phyloP scores from a whole-genome alignment of 2,329 filamentous ascomycete genomes.

The Hymenotorrendiella dingleyae region DNA sequence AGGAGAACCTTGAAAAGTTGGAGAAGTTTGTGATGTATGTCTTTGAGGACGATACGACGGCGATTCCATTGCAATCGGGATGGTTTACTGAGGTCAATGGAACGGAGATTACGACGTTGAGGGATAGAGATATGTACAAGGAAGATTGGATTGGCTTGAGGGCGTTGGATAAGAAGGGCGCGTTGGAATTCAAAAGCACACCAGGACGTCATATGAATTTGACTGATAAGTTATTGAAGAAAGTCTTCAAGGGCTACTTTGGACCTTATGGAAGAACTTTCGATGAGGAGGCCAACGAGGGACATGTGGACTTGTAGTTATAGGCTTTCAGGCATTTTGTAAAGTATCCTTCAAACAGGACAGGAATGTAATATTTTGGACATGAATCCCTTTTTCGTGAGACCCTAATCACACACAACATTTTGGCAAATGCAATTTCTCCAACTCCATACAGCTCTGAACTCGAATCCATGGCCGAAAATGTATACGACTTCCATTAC shows the following conservation, averaged over 20 bases:
- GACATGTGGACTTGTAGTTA: too few species aligned
- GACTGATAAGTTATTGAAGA: slow-evolving; percentile 54
- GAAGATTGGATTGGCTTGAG: slow-evolving; percentile 93
- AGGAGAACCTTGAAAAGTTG: slow-evolving; percentile 60
- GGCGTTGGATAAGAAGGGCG: slow-evolving; percentile 70
- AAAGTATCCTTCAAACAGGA: too few species aligned
- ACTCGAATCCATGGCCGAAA: background rate
- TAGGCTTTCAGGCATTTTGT: too few species aligned
- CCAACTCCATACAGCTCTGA: too few species aligned
- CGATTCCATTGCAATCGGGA: slow-evolving; percentile 81
- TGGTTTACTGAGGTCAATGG: slow-evolving; percentile 88
- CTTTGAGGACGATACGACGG: slow-evolving; percentile 80
- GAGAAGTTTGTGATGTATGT: slow-evolving; percentile 83
- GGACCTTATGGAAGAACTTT: slow-evolving; percentile 27
- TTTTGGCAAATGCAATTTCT: background rate
- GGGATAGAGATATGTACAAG: slow-evolving; percentile 66
- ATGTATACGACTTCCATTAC: background rate
- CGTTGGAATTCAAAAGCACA: slow-evolving; percentile 66
- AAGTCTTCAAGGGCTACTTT: slow-evolving; percentile 38
- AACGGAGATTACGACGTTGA: slow-evolving; percentile 60
- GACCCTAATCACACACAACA: too few species aligned
- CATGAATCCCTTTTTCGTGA: too few species aligned
- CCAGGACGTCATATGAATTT: slow-evolving; percentile 82
- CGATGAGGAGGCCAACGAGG: slow-evolving; percentile 5
- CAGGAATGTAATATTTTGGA: too few species aligned